Percentiles rank a stretch among this genome's conserved stretches.
Conservation (phyloP, 768 basidiomycete species). For the Pilatotrama ljubarskyi region DNA sequence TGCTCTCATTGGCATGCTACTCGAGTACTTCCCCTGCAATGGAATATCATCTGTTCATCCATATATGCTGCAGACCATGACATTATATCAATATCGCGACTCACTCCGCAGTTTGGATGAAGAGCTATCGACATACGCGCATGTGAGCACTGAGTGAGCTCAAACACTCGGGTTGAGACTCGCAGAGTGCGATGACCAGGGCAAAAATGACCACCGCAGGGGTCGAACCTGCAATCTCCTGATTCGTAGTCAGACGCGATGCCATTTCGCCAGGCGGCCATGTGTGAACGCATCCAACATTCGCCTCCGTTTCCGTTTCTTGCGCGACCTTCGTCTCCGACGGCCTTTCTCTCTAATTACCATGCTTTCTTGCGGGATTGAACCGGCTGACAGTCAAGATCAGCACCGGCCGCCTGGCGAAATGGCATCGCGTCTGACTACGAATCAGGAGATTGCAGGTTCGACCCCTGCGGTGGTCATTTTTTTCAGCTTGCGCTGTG, state of each 20-base stretch:
- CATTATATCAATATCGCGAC: no score
- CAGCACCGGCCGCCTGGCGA: slow-evolving; percentile 22
- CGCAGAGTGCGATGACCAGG: background rate
- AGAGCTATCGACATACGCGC: background rate
- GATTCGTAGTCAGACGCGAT: slow-evolving; percentile 42
- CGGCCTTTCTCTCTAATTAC: no score
- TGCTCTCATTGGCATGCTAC: background rate
- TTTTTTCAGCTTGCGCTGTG: no score
- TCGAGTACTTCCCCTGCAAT: no score
- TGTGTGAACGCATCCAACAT: background rate
- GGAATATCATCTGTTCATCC: no score
- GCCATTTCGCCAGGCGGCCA: slow-evolving; percentile 23
- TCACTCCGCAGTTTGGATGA: no score
- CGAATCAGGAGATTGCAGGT: slow-evolving; percentile 89
- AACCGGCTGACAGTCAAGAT: no score
- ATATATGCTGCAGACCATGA: no score
- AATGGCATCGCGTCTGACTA: slow-evolving; percentile 25
- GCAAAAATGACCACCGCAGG: slow-evolving; percentile 73
- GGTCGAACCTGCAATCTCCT: slow-evolving; percentile 94
- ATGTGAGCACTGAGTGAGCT: background rate
- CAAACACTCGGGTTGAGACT: background rate
- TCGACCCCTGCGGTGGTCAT: slow-evolving; percentile 88
- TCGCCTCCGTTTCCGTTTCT: no score
- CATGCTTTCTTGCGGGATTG: no score
- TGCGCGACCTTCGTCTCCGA: no score